Percentiles rank a stretch among this genome's conserved stretches.
Evolutionary conservation across 345 rosid genomes (phyloP).

Genomic region (Populus euphratica): DNA sequence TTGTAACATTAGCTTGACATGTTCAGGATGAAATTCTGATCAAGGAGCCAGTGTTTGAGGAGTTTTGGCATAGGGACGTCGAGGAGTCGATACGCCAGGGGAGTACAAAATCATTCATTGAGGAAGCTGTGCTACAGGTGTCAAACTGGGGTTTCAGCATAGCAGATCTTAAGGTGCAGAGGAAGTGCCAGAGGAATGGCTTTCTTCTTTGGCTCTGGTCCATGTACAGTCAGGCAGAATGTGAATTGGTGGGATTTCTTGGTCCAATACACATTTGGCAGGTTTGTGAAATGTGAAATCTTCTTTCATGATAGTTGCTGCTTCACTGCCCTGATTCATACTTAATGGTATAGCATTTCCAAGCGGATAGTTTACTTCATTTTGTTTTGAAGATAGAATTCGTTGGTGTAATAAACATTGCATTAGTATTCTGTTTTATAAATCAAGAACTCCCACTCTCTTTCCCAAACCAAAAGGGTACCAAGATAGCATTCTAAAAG

Average conservation of each 20-base stretch:
- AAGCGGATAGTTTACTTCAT: background rate
- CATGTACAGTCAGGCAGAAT: conserved; percentile 67
- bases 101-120: conserved; percentile 58
- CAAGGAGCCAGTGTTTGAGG: conserved; percentile 56
- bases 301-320: conserved; percentile 2
- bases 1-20: conserved; percentile 14
- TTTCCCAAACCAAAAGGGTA: background rate
- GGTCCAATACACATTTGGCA: conserved; percentile 93
- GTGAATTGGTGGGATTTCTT: conserved; percentile 66
- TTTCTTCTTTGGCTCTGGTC: conserved; percentile 78
- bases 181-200: conserved; percentile 57
- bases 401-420: background rate
- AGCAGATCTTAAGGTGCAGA: conserved; percentile 65
- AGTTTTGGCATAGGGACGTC: conserved; percentile 78
- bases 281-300: conserved; percentile 44
- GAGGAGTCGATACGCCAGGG: conserved; percentile 94
- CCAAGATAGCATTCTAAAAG: background rate
- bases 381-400: background rate
- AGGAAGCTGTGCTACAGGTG: conserved; percentile 69
- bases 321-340: conserved; percentile 4
- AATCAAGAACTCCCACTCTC: background rate
- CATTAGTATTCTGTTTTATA: background rate
- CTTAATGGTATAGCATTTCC: background rate
- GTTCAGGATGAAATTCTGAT: conserved; percentile 65
- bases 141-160: conserved; percentile 86